Conservation (phyloP, 768 basidiomycete genomes). For the Podaxis sp. region DNA sequence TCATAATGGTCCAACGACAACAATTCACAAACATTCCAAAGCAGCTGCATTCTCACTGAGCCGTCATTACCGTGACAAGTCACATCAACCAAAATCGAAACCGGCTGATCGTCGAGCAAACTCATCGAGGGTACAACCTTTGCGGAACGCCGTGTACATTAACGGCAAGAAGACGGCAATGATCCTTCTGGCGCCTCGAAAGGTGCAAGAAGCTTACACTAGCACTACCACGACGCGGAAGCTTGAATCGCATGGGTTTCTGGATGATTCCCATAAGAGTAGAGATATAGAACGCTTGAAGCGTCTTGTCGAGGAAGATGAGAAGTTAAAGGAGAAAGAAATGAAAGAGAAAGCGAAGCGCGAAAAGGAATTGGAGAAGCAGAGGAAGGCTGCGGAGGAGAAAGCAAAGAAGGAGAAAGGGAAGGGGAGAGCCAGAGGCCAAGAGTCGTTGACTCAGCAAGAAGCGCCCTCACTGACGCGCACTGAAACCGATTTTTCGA, state of each 20-base stretch:
- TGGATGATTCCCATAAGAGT: constrained; percentile 46
- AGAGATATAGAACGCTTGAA: constrained; percentile 28
- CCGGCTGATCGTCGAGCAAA: constrained; percentile 17
- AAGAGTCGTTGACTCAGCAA: neutral
- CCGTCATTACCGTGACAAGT: constrained; percentile 46
- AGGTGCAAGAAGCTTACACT: constrained; percentile 78
- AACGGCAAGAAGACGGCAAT: constrained; percentile 36
- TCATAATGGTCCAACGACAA: constrained; percentile 56
- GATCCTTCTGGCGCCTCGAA: constrained; percentile 70
- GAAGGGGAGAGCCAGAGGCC: constrained; percentile 17
- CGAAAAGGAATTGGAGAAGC: constrained; percentile 29
- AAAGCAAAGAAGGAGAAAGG: constrained; percentile 23
- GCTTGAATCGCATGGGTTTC: constrained; percentile 63
- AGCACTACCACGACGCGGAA: constrained; percentile 72
- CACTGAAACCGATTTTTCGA: neutral
- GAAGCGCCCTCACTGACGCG: neutral
- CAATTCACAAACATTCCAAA: constrained; percentile 82
- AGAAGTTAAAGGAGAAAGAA: constrained; percentile 22
- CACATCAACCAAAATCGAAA: constrained; percentile 10
- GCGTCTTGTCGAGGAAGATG: constrained; percentile 19
- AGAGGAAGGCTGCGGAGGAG: constrained; percentile 26
- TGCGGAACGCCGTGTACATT: constrained; percentile 13
- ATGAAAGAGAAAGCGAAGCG: constrained; percentile 20
- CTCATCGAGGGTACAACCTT: constrained; percentile 25
- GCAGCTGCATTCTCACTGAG: constrained; percentile 78